phyloP scores from a whole-genome alignment of 2,329 filamentous ascomycete genomes.

The Coniochaeta sp. region DNA sequence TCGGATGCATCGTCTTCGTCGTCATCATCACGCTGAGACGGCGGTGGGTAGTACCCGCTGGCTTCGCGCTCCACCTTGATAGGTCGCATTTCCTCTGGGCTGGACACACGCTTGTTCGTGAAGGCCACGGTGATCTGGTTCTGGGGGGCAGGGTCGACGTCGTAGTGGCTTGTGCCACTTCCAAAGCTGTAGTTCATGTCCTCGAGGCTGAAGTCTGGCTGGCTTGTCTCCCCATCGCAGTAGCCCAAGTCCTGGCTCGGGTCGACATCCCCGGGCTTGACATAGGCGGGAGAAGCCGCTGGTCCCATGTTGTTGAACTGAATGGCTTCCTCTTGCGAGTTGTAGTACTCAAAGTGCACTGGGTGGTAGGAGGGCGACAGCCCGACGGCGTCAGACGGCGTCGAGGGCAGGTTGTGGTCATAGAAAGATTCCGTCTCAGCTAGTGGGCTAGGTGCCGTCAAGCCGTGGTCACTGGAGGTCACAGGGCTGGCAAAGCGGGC shows the following conservation, averaged over 20 bases:
- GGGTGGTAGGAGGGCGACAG: conserved; percentile 19
- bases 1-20: conserved; percentile 6
- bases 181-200: conserved; percentile 21
- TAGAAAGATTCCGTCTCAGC: conserved; percentile 30
- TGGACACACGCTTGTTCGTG: conserved; percentile 12
- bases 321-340: conserved; percentile 16
- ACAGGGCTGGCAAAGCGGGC: conserved; percentile 27
- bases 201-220: conserved; percentile 12
- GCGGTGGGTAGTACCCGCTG: conserved; percentile 8
- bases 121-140: conserved; percentile 9
- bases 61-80: conserved; percentile 11
- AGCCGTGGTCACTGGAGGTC: conserved; percentile 23
- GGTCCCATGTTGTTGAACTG: conserved; percentile 20
- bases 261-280: conserved; percentile 27
- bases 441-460: conserved; percentile 28
- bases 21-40: neutral
- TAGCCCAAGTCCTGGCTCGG: conserved; percentile 20
- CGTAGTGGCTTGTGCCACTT: conserved; percentile 9
- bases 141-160: conserved; percentile 10
- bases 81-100: conserved; percentile 16
- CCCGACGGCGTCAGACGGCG: conserved; percentile 25
- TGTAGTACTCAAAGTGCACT: conserved; percentile 16
- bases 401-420: conserved; percentile 24
- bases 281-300: conserved; percentile 16
- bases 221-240: conserved; percentile 20